Evolutionary conservation across 805 yeast species (phyloP).

Genomic region (Candida silvatica): DNA sequence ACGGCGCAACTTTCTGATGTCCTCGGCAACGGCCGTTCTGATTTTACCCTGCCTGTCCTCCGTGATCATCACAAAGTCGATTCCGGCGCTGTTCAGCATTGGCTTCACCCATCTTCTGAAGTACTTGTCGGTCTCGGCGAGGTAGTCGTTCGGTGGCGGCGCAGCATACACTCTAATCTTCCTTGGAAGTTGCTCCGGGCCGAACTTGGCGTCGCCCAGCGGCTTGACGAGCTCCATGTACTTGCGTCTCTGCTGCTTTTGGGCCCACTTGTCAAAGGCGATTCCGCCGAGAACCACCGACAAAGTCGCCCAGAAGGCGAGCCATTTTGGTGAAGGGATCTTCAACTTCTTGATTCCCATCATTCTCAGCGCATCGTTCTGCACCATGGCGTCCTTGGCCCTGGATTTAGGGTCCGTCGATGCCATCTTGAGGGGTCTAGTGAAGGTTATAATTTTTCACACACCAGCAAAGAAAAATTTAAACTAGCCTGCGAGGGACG

Average conservation of each 20-base stretch:
- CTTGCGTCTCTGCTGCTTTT: conserved; percentile 50
- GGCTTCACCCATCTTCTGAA: conserved; percentile 84
- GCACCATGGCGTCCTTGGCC: background rate
- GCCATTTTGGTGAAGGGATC: conserved; percentile 90
- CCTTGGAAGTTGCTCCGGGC: conserved; percentile 51
- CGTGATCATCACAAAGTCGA: conserved; percentile 71
- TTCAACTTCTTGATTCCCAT: conserved; percentile 77
- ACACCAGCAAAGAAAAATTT: no score
- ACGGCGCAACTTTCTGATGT: conserved; percentile 62
- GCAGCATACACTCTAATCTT: conserved; percentile 77
- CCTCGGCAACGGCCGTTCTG: conserved; percentile 72
- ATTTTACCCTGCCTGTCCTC: conserved; percentile 88
- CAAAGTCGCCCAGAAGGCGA: conserved; percentile 72
- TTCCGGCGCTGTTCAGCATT: conserved; percentile 69
- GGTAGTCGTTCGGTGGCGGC: conserved; percentile 93
- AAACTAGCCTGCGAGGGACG: no score
- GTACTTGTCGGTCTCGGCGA: conserved; percentile 63
- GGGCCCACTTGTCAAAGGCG: conserved; percentile 70
- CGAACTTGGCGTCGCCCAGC: conserved; percentile 36
- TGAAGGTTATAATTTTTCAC: no score
- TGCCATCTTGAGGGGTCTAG: no score
- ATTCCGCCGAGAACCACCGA: conserved; percentile 66
- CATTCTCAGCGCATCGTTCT: conserved; percentile 71
- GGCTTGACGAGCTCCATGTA: conserved; percentile 56
- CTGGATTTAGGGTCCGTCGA: no score